A percentile compares a stretch with the other conserved stretches of the same genome.
These are phyloP conservation scores for Puccinia novopanici DNA, from an alignment of 1,284 basidiomycete species.

Conservation along the genomic window DNA sequence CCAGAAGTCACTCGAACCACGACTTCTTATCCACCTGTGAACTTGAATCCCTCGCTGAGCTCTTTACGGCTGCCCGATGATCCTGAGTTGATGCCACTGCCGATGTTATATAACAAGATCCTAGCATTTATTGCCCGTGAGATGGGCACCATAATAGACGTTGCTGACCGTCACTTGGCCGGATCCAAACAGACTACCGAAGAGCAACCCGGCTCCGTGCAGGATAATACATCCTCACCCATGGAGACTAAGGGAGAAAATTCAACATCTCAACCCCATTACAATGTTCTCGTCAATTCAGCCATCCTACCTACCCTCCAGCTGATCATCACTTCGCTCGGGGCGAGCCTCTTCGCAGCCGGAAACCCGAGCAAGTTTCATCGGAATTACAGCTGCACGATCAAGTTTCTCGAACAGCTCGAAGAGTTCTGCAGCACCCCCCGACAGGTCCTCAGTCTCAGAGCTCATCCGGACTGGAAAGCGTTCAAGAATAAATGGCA, in stretches of 20 bases:
- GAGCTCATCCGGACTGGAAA: conserved; percentile 40
- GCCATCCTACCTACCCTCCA: conserved; percentile 42
- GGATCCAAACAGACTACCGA: conserved; percentile 18
- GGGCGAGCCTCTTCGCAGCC: conserved; percentile 40
- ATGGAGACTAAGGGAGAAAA: neutral
- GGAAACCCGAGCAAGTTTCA: conserved; percentile 44
- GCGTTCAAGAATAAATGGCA: conserved; percentile 48
- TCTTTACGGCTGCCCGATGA: conserved; percentile 40
- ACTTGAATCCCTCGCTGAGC: neutral
- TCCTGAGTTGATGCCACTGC: conserved; percentile 29
- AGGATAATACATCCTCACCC: conserved; percentile 1
- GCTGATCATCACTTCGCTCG: conserved; percentile 29
- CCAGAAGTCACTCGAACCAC: conserved; percentile 12
- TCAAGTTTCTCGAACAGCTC: conserved; percentile 33
- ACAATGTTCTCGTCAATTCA: conserved; percentile 43
- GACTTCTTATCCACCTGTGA: neutral
- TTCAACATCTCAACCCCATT: neutral
- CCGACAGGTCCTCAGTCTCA: conserved; percentile 31
- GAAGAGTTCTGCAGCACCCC: conserved; percentile 40
- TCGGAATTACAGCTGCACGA: conserved; percentile 45
- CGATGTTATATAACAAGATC: conserved; percentile 46
- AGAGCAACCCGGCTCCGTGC: neutral
- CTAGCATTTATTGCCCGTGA: conserved; percentile 48
- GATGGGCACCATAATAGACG: conserved; percentile 21
- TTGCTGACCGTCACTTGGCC: conserved; percentile 46